A percentile compares a stretch with the other conserved stretches of the same genome.
These are phyloP conservation scores for Neurospora terricola DNA, from an alignment of 495 filamentous ascomycete genomes.

Conservation along the genomic window DNA sequence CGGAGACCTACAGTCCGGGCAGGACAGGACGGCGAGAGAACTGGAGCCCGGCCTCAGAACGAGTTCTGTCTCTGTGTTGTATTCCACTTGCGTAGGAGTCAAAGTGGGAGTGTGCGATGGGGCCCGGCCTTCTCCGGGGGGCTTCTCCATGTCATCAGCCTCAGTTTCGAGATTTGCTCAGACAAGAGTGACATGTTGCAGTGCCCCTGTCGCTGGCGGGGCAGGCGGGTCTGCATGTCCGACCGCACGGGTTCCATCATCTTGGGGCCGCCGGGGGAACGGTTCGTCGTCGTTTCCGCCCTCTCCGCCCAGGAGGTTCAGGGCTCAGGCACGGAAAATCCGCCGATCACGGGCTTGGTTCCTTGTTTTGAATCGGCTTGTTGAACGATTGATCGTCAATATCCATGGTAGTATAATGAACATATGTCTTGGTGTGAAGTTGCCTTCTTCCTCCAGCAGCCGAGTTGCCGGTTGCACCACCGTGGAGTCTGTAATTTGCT, in stretches of 20 bases:
- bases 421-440: not conserved
- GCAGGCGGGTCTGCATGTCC: not conserved
- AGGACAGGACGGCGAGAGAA: not conserved
- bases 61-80: not conserved
- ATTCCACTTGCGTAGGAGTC: not conserved
- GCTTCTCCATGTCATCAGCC: not conserved
- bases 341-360: not conserved
- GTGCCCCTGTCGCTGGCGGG: not conserved
- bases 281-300: not conserved
- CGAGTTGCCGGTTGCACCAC: not conserved
- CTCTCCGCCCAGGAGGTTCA: not conserved
- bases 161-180: not conserved
- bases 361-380: not conserved
- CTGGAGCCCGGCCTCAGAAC: not conserved
- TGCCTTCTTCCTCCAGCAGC: not conserved
- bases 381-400: not conserved
- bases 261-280: not conserved
- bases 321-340: not conserved
- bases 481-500: not conserved
- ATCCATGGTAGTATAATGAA: not conserved
- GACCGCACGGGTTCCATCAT: not conserved
- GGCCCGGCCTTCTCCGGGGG: not conserved
- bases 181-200: not conserved
- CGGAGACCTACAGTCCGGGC: not conserved
- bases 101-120: not conserved